These are phyloP conservation scores for Hura crepitans DNA, from an alignment of 441 rosid species.

Conservation along the genomic window DNA sequence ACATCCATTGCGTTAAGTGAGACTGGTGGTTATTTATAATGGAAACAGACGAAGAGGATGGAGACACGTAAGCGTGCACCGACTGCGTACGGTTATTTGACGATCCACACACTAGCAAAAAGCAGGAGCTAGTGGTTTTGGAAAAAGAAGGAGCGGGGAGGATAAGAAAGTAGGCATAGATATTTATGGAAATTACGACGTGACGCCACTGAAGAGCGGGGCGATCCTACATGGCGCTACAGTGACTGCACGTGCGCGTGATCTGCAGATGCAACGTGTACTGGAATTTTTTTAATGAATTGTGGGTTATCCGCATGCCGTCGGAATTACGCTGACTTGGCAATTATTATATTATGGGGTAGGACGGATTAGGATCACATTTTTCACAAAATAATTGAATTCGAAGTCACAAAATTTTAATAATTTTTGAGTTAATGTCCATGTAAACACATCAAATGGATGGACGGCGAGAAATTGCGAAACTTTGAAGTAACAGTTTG, in stretches of 20 bases:
- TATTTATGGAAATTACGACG: constrained; percentile 1
- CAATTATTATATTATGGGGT: no score
- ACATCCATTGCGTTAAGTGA: not conserved
- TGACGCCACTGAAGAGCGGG: not conserved
- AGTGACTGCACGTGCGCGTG: constrained; percentile 29
- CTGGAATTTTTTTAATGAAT: constrained; percentile 3
- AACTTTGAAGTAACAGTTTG: no score
- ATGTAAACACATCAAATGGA: no score
- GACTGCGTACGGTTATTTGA: not conserved
- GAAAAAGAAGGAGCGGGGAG: not conserved
- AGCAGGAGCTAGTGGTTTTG: constrained; percentile 14
- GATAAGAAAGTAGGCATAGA: not conserved
- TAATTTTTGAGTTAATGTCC: no score
- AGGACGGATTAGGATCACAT: not conserved
- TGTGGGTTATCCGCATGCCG: constrained; percentile 5
- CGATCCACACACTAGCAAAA: not conserved
- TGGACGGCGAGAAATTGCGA: no score
- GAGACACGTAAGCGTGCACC: constrained; percentile 29
- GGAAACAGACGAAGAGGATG: constrained; percentile 28
- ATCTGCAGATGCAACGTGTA: constrained; percentile 18
- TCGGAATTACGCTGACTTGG: constrained; percentile 2
- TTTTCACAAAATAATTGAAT: no score
- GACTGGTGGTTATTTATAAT: constrained; percentile 32
- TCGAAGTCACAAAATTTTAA: no score
- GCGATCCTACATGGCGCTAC: constrained; percentile 20